Evolutionary conservation across 495 filamentous ascomycete species (phyloP).

Genomic region (Penicillium egyptiacum): DNA sequence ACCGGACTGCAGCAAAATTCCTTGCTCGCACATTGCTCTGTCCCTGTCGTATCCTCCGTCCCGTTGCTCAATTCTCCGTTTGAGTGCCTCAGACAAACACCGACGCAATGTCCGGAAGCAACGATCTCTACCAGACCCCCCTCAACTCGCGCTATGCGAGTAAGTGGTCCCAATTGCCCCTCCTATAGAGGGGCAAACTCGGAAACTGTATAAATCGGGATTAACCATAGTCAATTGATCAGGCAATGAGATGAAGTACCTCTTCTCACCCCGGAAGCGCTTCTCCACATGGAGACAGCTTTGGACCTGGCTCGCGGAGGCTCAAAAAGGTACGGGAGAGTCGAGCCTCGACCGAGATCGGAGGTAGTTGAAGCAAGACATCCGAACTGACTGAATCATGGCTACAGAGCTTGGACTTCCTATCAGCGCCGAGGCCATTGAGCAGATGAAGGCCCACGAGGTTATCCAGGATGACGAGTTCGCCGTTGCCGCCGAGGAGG

Average conservation of each 20-base stretch:
- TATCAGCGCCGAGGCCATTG: constrained; percentile 69
- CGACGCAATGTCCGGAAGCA: constrained; percentile 57
- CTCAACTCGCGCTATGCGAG: constrained; percentile 73
- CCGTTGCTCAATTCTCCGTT: constrained; percentile 29
- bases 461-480: constrained; percentile 80
- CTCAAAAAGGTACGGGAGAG: constrained; percentile 60
- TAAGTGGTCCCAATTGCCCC: constrained; percentile 34
- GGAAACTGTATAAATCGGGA: constrained; percentile 9
- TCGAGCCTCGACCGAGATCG: constrained; percentile 18
- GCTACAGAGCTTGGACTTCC: constrained; percentile 49
- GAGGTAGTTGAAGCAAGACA: constrained; percentile 16
- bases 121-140: constrained; percentile 71
- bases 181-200: constrained; percentile 14
- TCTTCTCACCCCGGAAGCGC: constrained; percentile 73
- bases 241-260: constrained; percentile 51
- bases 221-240: constrained; percentile 26
- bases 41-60: constrained; percentile 15
- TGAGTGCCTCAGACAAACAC: constrained; percentile 12
- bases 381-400: constrained; percentile 31
- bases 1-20: constrained; percentile 35
- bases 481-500: constrained; percentile 71
- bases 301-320: constrained; percentile 83
- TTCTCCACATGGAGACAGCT: constrained; percentile 74
- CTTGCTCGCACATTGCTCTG: constrained; percentile 28
- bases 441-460: constrained; percentile 71